Evolutionary conservation across 2,329 filamentous ascomycete genomes (phyloP).

Genomic region (Fusarium abutilonis): DNA sequence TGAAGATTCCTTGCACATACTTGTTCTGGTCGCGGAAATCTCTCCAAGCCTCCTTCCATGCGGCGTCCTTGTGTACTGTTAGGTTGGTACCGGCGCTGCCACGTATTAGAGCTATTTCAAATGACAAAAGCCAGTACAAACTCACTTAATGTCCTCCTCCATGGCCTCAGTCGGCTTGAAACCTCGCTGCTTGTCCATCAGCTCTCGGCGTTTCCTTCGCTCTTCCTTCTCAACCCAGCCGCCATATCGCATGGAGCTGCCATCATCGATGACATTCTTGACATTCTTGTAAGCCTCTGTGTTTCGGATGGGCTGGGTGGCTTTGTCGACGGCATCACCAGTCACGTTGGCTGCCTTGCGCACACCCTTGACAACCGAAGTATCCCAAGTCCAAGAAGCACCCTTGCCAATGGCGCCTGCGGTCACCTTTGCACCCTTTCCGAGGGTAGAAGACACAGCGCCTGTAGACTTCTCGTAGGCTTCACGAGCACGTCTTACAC

Average conservation of each 20-base stretch:
- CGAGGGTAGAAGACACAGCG: conserved; percentile 80
- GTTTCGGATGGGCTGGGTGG: conserved; percentile 91
- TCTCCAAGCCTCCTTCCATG: conserved; percentile 98
- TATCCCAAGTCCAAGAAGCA: conserved; percentile 97
- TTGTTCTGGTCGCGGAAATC: conserved; percentile 92
- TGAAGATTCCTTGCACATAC: conserved; percentile 87
- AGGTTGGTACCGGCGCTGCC: conserved; percentile 89
- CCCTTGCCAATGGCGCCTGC: conserved; percentile 88
- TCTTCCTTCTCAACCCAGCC: conserved; percentile 98
- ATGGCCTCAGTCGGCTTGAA: conserved; percentile 64
- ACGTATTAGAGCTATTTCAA: conserved; percentile 45
- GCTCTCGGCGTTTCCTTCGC: conserved; percentile 79
- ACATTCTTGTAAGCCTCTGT: conserved; percentile 96
- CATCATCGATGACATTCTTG: conserved; percentile 96
- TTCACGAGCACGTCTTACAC: conserved; percentile 83
- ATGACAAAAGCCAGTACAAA: conserved; percentile 32
- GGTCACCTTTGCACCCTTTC: conserved; percentile 83
- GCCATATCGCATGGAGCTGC: conserved; percentile 93
- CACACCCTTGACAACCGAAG: conserved; percentile 88
- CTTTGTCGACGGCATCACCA: conserved; percentile 88
- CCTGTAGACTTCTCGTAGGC: conserved; percentile 89
- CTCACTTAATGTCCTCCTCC: conserved; percentile 89
- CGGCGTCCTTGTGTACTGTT: conserved; percentile 94
- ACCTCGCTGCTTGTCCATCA: conserved; percentile 71
- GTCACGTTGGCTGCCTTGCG: conserved; percentile 87